Conservation (phyloP, 192 early-diverging fungal genomes). For the Coemansia sp. region DNA sequence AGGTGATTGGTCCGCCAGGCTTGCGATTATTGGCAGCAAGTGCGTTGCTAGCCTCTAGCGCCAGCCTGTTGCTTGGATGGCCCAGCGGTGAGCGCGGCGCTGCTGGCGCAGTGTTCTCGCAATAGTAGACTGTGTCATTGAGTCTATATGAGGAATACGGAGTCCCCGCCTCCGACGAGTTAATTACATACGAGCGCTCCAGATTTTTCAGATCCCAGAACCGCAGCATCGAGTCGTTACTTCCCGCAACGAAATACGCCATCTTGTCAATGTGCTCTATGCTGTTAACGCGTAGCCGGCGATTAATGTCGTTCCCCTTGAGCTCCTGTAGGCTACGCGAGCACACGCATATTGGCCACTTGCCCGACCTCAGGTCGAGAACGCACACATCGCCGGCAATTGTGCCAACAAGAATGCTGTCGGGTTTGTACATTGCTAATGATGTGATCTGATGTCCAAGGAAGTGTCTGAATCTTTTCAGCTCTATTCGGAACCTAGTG, state of each 20-base stretch:
- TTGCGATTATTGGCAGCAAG: constrained; percentile 28
- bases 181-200: constrained; percentile 75
- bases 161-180: constrained; percentile 41
- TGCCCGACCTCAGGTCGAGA: constrained; percentile 38
- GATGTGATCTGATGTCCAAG: constrained; percentile 29
- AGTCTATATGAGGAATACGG: constrained; percentile 47
- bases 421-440: constrained; percentile 16
- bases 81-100: constrained; percentile 18
- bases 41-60: constrained; percentile 12
- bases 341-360: constrained; percentile 53
- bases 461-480: constrained; percentile 36
- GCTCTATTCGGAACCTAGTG: constrained; percentile 38
- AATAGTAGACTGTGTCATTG: constrained; percentile 49
- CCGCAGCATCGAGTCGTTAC: constrained; percentile 85
- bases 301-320: constrained; percentile 58
- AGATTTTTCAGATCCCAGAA: constrained; percentile 74
- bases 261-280: constrained; percentile 59
- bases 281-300: constrained; percentile 62
- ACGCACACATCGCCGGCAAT: constrained; percentile 34
- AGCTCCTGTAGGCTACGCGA: constrained; percentile 60
- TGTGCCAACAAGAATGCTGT: constrained; percentile 34
- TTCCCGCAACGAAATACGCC: constrained; percentile 72
- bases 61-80: constrained; percentile 12
- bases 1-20: constrained; percentile 31
- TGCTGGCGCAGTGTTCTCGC: constrained; percentile 33